phyloP scores from a whole-genome alignment of 1,284 basidiomycete species.

The Marasmius fiardii region DNA sequence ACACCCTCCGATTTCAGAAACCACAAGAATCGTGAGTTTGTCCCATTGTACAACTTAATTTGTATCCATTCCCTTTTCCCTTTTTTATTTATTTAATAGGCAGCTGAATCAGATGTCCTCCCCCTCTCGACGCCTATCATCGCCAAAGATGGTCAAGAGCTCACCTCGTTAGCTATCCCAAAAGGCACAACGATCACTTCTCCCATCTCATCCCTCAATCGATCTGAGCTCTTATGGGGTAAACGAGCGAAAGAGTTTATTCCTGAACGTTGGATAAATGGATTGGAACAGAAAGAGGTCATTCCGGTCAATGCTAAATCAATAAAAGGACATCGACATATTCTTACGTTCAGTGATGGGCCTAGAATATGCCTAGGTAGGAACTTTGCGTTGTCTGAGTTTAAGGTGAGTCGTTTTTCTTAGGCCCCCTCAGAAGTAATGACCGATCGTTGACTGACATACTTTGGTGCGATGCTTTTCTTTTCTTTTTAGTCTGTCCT shows the following conservation, averaged over 20 bases:
- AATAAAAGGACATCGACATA: constrained; percentile 33
- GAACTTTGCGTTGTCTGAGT: constrained; percentile 39
- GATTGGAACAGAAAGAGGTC: not conserved
- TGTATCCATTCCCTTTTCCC: constrained; percentile 10
- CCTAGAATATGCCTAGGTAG: constrained; percentile 40
- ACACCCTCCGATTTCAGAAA: constrained; percentile 38
- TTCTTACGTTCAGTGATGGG: constrained; percentile 37
- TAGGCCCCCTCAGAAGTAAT: too few species aligned
- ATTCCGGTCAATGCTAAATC: constrained; percentile 21
- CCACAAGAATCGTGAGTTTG: constrained; percentile 33
- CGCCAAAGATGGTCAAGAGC: constrained; percentile 24
- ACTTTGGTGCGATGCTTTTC: constrained; percentile 10
- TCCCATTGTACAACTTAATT: constrained; percentile 1
- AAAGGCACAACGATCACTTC: constrained; percentile 41
- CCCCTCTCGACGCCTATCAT: constrained; percentile 31
- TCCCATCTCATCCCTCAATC: constrained; percentile 42
- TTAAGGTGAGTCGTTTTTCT: constrained; percentile 17
- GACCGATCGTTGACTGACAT: too few species aligned
- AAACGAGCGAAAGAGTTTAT: constrained; percentile 33
- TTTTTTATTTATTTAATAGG: constrained; percentile 27
- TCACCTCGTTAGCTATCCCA: constrained; percentile 33
- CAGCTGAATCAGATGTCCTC: constrained; percentile 47
- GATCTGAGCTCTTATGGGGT: constrained; percentile 46
- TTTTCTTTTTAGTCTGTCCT: constrained; percentile 28
- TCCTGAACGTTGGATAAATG: constrained; percentile 36